Percentiles rank a stretch among this genome's conserved stretches.
Conservation (phyloP, 73 alveolate genomes). For the Durusdinium trenchii region DNA sequence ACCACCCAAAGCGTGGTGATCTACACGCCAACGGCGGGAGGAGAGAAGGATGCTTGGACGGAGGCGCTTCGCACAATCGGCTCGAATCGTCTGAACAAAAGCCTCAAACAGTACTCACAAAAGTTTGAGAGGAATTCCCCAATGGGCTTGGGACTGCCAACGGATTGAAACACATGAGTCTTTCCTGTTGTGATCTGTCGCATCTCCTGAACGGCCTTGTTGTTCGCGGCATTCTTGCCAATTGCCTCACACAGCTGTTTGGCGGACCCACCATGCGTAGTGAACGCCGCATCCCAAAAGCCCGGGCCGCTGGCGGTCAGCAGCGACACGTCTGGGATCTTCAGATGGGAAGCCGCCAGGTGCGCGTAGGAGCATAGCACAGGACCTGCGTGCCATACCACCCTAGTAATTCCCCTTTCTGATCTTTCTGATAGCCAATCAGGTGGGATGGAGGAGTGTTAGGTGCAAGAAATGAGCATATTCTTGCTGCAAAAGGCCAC, state of each 20-base stretch:
- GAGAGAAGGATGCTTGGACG: background rate
- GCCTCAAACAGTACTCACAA: background rate
- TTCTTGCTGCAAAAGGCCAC: too few species aligned
- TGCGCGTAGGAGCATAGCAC: slow-evolving; percentile 30
- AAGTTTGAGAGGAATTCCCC: background rate
- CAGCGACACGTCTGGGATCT: slow-evolving; percentile 26
- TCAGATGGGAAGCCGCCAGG: background rate
- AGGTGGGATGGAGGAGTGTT: too few species aligned
- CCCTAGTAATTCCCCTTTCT: too few species aligned
- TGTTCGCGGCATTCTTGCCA: background rate
- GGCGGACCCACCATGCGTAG: slow-evolving; percentile 31
- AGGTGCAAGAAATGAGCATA: too few species aligned
- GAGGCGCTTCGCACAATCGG: too few species aligned
- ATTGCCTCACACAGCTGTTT: slow-evolving; percentile 20
- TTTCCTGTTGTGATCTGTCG: background rate
- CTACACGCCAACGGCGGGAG: background rate
- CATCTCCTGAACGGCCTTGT: background rate
- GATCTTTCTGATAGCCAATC: too few species aligned
- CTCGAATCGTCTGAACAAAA: background rate
- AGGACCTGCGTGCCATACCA: slow-evolving; percentile 26
- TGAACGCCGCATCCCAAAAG: slow-evolving; percentile 44
- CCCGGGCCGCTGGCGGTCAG: slow-evolving; percentile 66
- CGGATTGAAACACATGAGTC: background rate
- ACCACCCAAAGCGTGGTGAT: background rate
- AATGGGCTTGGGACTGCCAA: background rate